These are phyloP conservation scores for Phytophthora podocarpi DNA, from an alignment of 352 stramenopile species.

Conservation along the genomic window DNA sequence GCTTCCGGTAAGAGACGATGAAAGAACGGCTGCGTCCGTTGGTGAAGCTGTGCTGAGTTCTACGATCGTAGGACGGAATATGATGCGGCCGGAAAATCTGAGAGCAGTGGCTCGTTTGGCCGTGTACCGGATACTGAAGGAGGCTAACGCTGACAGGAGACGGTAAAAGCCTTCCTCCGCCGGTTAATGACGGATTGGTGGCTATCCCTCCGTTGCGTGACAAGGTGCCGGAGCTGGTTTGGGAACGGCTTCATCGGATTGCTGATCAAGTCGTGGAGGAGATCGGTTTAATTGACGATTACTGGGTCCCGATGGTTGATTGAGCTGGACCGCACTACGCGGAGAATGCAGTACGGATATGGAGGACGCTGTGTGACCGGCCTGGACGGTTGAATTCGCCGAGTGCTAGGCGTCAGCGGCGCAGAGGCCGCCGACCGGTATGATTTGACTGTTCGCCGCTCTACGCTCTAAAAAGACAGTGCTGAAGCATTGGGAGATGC, in stretches of 20 bases:
- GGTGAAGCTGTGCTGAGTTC: too few species aligned
- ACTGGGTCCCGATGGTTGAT: too few species aligned
- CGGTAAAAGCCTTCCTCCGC: too few species aligned
- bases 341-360: neutral
- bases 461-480: neutral
- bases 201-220: neutral
- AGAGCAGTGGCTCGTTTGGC: too few species aligned
- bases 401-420: neutral
- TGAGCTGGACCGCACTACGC: too few species aligned
- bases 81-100: too few species aligned
- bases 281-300: too few species aligned
- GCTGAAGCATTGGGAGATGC: neutral
- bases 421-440: neutral
- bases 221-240: neutral
- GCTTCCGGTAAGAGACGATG: too few species aligned
- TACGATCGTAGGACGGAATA: too few species aligned
- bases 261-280: neutral
- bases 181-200: neutral
- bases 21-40: too few species aligned
- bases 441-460: neutral
- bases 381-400: neutral
- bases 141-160: neutral
- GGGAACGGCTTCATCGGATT: neutral
- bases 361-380: neutral
- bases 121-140: neutral